phyloP scores from a whole-genome alignment of 495 filamentous ascomycete species.

The Xylaria bambusicola region DNA sequence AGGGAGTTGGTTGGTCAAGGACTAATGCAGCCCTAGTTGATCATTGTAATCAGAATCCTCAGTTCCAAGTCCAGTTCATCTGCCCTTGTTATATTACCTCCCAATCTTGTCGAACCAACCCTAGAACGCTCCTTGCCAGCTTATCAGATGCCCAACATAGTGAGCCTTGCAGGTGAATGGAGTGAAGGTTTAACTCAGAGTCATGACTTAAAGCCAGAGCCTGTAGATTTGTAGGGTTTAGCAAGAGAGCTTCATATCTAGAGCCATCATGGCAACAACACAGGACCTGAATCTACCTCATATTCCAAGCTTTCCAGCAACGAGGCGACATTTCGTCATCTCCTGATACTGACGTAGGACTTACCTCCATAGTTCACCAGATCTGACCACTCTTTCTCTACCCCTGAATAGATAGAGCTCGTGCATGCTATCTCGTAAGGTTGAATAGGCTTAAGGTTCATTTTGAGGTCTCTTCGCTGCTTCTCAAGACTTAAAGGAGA shows the following conservation, averaged over 20 bases:
- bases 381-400: constrained; percentile 8
- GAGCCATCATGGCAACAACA: constrained; percentile 8
- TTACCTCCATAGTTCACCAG: constrained; percentile 8
- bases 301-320: constrained; percentile 7
- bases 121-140: background rate
- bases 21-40: too few relatives aligned
- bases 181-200: constrained; percentile 10
- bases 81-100: background rate
- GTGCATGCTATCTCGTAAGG: constrained; percentile 7
- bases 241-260: constrained; percentile 8
- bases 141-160: constrained; percentile 8
- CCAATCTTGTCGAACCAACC: constrained; percentile 9
- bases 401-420: constrained; percentile 8
- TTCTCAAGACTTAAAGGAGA: constrained; percentile 11
- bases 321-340: constrained; percentile 10
- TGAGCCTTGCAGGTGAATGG: constrained; percentile 6
- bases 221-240: constrained; percentile 6
- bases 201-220: constrained; percentile 3
- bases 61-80: background rate
- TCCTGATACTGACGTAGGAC: constrained; percentile 2
- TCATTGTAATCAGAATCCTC: too few relatives aligned
- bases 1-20: too few relatives aligned
- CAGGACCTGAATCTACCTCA: constrained; percentile 9
- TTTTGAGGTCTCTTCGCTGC: constrained; percentile 8
- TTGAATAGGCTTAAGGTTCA: constrained; percentile 9